Percentiles rank a stretch among this genome's conserved stretches.
Evolutionary conservation across 108 stramenopile genomes (phyloP).

Genomic region (Cyclotella baltica): DNA sequence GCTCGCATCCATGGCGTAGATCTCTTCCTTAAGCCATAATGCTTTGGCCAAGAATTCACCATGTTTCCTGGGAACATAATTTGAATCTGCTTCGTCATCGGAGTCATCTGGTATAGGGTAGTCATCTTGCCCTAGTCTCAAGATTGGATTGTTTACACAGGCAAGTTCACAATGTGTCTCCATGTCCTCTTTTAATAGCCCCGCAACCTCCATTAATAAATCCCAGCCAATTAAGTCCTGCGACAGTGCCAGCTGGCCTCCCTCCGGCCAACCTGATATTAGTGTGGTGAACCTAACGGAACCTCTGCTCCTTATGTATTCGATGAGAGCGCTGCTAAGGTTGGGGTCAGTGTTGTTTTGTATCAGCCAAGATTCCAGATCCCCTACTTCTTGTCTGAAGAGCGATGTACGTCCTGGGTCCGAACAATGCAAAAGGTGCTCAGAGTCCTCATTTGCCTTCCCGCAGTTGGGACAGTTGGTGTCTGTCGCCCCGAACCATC

Average conservation of each 20-base stretch:
- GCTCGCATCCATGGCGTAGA: no score
- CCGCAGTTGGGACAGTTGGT: background rate
- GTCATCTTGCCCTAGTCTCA: no score
- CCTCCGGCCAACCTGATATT: background rate
- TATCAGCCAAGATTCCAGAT: background rate
- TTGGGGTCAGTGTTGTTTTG: background rate
- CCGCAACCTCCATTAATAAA: background rate
- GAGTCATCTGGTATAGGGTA: no score
- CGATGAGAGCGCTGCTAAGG: background rate
- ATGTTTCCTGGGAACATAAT: no score
- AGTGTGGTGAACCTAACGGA: background rate
- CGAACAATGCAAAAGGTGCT: background rate
- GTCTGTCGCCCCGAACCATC: background rate
- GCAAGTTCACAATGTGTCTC: no score
- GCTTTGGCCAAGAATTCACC: no score
- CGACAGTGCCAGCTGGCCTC: background rate
- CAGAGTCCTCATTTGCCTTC: background rate
- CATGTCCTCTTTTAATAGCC: no score
- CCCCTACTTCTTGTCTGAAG: background rate
- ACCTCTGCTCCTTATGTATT: background rate
- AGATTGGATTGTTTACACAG: no score
- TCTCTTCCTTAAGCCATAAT: no score
- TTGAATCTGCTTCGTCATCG: no score
- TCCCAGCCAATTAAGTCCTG: background rate
- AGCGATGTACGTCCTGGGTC: background rate